phyloP scores from a whole-genome alignment of 352 stramenopile species.

The Globisporangium okanoganense region DNA sequence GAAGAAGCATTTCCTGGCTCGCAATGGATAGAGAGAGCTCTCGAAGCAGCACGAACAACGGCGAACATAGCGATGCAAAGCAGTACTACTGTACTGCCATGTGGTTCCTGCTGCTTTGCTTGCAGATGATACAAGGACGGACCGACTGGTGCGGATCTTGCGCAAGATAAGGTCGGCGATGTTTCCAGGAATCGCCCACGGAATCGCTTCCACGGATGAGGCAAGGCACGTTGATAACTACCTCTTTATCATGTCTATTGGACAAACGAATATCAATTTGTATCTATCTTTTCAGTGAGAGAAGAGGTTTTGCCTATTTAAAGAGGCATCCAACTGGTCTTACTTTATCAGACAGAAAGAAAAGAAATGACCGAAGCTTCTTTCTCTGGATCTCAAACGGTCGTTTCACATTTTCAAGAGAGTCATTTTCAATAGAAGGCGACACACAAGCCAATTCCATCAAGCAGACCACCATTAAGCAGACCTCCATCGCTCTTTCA shows the following conservation, averaged over 20 bases:
- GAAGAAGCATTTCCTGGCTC: no score
- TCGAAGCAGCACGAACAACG: neutral
- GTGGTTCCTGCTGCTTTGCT: no score
- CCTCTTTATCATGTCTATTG: neutral
- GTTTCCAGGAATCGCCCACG: neutral
- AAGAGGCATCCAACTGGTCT: neutral
- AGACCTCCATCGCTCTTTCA: neutral
- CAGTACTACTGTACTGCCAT: no score
- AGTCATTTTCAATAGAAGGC: neutral
- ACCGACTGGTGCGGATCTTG: neutral
- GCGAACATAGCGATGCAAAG: neutral
- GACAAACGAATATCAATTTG: no score
- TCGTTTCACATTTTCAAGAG: slow-evolving; percentile 3
- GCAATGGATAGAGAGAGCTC: no score
- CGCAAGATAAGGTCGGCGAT: neutral
- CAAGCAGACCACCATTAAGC: neutral
- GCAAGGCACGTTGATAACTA: neutral
- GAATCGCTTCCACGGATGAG: neutral
- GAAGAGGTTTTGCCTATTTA: neutral
- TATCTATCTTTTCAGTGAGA: no score
- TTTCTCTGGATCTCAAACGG: slow-evolving; percentile 6
- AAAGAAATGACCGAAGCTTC: neutral
- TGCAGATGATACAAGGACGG: neutral
- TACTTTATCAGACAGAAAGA: neutral
- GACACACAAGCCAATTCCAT: neutral